Percentiles rank a stretch among this genome's conserved stretches.
Evolutionary conservation across 495 filamentous ascomycete species (phyloP).

Genomic region (Penicillium coprophilum): DNA sequence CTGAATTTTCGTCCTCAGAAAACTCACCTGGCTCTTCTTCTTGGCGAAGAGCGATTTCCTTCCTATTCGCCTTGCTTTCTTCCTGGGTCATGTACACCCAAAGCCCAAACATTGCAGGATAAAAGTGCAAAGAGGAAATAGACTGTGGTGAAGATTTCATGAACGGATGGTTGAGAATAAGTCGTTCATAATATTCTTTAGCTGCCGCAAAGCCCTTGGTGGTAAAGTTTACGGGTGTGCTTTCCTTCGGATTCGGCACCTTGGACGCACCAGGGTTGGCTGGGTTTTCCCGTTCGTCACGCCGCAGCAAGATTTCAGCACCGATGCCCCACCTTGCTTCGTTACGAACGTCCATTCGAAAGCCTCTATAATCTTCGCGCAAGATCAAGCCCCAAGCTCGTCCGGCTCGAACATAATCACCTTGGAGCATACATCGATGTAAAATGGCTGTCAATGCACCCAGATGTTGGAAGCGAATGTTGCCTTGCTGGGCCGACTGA

Average conservation of each 20-base stretch:
- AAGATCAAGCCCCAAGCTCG: slow-evolving; percentile 65
- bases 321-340: slow-evolving; percentile 67
- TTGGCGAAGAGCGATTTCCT: slow-evolving; percentile 21
- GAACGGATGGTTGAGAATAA: slow-evolving; percentile 66
- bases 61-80: slow-evolving; percentile 40
- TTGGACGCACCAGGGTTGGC: not conserved
- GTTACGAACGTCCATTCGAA: slow-evolving; percentile 53
- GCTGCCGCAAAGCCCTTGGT: slow-evolving; percentile 55
- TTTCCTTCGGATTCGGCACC: not conserved
- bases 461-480: slow-evolving; percentile 58
- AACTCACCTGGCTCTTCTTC: slow-evolving; percentile 24
- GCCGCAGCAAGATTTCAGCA: slow-evolving; percentile 62
- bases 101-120: slow-evolving; percentile 64
- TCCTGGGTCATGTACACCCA: slow-evolving; percentile 63
- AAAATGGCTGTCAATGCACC: slow-evolving; percentile 58
- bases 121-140: slow-evolving; percentile 57
- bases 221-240: slow-evolving; percentile 36
- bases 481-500: slow-evolving; percentile 38
- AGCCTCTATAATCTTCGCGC: slow-evolving; percentile 52
- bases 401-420: slow-evolving; percentile 61
- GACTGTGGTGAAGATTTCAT: slow-evolving; percentile 44
- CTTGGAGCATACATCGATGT: slow-evolving; percentile 59
- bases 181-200: slow-evolving; percentile 62
- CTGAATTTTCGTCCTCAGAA: slow-evolving; percentile 35
- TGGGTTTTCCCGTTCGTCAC: slow-evolving; percentile 29